A percentile compares a stretch with the other conserved stretches of the same genome.
Conservation (phyloP, 495 filamentous ascomycete species). For the Acidomyces sp. region DNA sequence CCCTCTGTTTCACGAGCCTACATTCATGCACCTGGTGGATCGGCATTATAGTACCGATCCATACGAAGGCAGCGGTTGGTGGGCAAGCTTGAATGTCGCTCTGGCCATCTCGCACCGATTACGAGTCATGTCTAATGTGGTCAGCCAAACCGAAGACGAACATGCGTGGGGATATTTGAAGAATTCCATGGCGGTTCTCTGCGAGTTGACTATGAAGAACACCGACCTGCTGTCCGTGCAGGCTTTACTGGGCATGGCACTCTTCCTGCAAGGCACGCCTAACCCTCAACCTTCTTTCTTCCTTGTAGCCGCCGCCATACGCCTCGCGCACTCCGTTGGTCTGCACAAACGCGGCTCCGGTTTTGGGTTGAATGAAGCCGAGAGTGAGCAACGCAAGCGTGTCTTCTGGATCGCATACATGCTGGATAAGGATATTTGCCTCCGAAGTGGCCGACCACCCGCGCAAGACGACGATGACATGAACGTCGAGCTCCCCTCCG, state of each 20-base stretch:
- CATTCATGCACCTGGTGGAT: slow-evolving; percentile 93
- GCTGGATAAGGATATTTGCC: slow-evolving; percentile 88
- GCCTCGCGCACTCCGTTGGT: slow-evolving; percentile 85
- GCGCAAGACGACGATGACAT: slow-evolving; percentile 97
- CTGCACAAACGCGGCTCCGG: slow-evolving; percentile 84
- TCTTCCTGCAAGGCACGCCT: slow-evolving; percentile 91
- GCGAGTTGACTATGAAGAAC: slow-evolving; percentile 88
- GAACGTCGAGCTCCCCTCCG: slow-evolving; percentile 90
- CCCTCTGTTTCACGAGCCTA: slow-evolving; percentile 91
- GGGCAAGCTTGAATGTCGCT: slow-evolving; percentile 90
- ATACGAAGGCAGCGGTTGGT: slow-evolving; percentile 96
- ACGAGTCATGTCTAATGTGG: slow-evolving; percentile 89
- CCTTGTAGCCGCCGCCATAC: slow-evolving; percentile 82
- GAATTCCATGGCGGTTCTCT: slow-evolving; percentile 85
- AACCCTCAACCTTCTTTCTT: slow-evolving; percentile 95
- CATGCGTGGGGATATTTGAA: slow-evolving; percentile 93
- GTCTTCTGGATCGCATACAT: slow-evolving; percentile 98
- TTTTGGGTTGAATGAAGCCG: slow-evolving; percentile 79
- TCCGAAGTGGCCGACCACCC: slow-evolving; percentile 82
- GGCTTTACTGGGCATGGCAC: slow-evolving; percentile 84
- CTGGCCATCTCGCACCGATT: slow-evolving; percentile 83
- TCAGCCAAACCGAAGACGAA: slow-evolving; percentile 77
- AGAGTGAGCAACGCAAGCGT: slow-evolving; percentile 88
- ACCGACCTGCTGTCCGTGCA: slow-evolving; percentile 96
- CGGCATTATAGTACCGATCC: slow-evolving; percentile 83